Conservation (phyloP, 306 rosid genomes). For the Betula pendula region DNA sequence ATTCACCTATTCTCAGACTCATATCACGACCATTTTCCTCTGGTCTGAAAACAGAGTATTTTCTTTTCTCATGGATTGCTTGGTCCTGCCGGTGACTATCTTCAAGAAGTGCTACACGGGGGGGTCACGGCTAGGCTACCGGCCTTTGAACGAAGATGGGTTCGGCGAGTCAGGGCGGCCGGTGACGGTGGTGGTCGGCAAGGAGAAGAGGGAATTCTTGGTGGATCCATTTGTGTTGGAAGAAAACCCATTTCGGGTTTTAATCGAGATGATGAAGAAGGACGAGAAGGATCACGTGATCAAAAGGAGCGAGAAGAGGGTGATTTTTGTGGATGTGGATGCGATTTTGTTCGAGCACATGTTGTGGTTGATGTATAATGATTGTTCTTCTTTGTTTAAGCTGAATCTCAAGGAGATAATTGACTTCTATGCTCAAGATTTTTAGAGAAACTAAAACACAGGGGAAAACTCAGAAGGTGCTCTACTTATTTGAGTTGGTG, state of each 20-base stretch:
- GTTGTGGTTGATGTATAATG: conserved; percentile 85
- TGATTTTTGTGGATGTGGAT: conserved; percentile 77
- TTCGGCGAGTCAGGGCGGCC: conserved; percentile 36
- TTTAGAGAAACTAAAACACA: no score
- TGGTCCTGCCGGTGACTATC: conserved; percentile 65
- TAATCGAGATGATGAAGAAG: conserved; percentile 59
- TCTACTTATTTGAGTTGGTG: no score
- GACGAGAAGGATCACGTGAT: conserved; percentile 7
- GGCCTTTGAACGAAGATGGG: conserved; percentile 34
- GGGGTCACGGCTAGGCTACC: conserved; percentile 49
- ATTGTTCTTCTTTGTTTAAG: conserved; percentile 65
- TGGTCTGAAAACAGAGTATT: no score
- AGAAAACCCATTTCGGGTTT: conserved; percentile 63
- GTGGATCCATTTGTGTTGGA: conserved; percentile 80
- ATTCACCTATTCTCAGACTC: neutral
- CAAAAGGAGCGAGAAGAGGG: conserved; percentile 23
- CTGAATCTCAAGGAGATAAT: conserved; percentile 79
- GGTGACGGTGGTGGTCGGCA: conserved; percentile 83
- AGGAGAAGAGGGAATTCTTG: conserved; percentile 71
- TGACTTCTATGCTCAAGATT: conserved; percentile 80
- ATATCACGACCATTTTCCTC: neutral
- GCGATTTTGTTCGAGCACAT: conserved; percentile 89
- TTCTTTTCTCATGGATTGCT: conserved; percentile 62
- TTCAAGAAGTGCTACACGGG: conserved; percentile 51
- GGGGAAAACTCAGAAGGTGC: neutral